Conservation (phyloP, 768 basidiomycete species). For the Lentinula raphanica region DNA sequence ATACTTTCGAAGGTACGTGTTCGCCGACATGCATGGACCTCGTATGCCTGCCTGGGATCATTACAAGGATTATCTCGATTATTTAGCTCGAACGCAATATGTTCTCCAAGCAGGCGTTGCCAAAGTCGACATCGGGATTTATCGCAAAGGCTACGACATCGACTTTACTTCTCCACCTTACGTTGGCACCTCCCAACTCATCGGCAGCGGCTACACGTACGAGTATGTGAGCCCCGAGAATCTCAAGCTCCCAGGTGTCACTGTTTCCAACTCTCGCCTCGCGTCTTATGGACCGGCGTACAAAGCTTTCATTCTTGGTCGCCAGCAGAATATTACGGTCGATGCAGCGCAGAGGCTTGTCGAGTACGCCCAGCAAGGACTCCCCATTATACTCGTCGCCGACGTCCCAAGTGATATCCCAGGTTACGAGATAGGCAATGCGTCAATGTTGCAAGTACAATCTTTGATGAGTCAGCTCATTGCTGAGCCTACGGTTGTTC, state of each 20-base stretch:
- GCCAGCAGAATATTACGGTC: constrained; percentile 10
- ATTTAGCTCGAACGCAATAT: constrained; percentile 12
- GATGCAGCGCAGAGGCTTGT: constrained; percentile 12
- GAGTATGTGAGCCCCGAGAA: constrained; percentile 15
- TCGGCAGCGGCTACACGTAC: constrained; percentile 9
- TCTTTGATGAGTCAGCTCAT: constrained; percentile 11
- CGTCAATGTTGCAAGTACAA: constrained; percentile 10
- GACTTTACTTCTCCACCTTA: constrained; percentile 7
- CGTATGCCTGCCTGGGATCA: constrained; percentile 12
- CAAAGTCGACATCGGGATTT: constrained; percentile 13
- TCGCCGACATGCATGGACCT: constrained; percentile 9
- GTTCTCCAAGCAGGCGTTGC: constrained; percentile 10
- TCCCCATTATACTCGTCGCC: constrained; percentile 10
- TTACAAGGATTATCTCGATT: constrained; percentile 14
- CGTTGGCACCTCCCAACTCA: constrained; percentile 8
- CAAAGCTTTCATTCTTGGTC: constrained; percentile 12
- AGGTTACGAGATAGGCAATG: constrained; percentile 8
- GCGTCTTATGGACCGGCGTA: constrained; percentile 11
- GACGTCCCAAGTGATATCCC: constrained; percentile 12
- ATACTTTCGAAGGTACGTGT: not conserved
- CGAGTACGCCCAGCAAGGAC: constrained; percentile 11
- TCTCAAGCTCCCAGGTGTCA: constrained; percentile 13
- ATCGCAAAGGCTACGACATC: constrained; percentile 12
- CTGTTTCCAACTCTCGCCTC: constrained; percentile 11
- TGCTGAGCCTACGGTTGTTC: constrained; percentile 1